These are phyloP conservation scores for Coffea humblotiana DNA, from an alignment of 305 asterid genomes.

Conservation along the genomic window DNA sequence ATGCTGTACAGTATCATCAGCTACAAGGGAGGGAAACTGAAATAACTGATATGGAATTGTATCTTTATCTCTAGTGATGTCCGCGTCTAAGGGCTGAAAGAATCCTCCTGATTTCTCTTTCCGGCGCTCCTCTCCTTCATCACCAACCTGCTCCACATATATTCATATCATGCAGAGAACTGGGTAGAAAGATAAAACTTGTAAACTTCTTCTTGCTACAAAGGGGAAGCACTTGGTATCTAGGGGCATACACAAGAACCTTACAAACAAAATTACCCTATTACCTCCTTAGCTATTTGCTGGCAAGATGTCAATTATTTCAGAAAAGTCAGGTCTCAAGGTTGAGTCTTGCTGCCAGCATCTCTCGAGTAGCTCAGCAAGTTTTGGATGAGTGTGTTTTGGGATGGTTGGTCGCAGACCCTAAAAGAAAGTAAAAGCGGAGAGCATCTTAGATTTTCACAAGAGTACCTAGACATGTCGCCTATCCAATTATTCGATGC, in stretches of 20 bases:
- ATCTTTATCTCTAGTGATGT: slow-evolving; percentile 32
- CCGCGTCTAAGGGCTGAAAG: slow-evolving; percentile 72
- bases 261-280: background rate
- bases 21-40: background rate
- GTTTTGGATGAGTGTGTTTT: slow-evolving; percentile 51
- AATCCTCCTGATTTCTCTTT: slow-evolving; percentile 85
- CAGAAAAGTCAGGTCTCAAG: slow-evolving; percentile 74
- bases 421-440: slow-evolving; percentile 26
- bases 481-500: background rate
- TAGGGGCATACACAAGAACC: background rate
- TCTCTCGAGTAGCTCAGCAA: slow-evolving; percentile 64
- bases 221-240: too few relatives aligned
- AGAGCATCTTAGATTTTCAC: too few relatives aligned
- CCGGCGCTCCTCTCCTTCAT: slow-evolving; percentile 62
- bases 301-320: slow-evolving; percentile 62
- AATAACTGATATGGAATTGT: background rate
- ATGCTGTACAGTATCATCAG: background rate
- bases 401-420: slow-evolving; percentile 78
- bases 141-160: slow-evolving; percentile 55
- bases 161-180: background rate
- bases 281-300: slow-evolving; percentile 54
- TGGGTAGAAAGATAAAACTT: background rate
- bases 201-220: too few relatives aligned
- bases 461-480: too few relatives aligned
- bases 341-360: slow-evolving; percentile 87